Conservation (phyloP, 345 rosid genomes). For the Conringia planisiliqua region DNA sequence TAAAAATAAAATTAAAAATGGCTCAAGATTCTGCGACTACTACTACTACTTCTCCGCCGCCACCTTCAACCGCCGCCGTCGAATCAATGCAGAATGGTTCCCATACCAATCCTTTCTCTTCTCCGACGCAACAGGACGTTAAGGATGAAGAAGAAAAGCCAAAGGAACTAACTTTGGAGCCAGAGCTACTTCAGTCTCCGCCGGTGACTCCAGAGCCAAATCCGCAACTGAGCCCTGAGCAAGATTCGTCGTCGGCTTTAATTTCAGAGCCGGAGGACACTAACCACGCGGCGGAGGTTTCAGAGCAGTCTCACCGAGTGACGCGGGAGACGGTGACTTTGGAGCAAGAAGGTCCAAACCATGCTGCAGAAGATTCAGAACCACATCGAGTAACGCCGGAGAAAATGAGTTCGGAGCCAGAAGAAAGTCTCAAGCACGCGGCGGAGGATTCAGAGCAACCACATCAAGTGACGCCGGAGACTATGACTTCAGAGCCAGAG, state of each 20-base stretch:
- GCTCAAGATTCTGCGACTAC: slow-evolving; percentile 26
- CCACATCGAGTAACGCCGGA: neutral
- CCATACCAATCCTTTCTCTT: neutral
- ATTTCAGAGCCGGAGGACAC: neutral
- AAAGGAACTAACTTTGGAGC: neutral
- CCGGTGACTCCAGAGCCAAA: neutral
- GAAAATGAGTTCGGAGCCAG: neutral
- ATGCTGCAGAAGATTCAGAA: neutral
- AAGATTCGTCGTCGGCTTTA: neutral
- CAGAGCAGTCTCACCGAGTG: neutral
- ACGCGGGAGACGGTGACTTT: neutral
- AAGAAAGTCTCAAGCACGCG: neutral
- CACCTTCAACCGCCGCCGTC: slow-evolving; percentile 13
- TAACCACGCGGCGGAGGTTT: slow-evolving; percentile 6
- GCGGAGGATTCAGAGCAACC: slow-evolving; percentile 7
- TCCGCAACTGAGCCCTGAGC: neutral
- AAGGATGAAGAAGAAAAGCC: neutral
- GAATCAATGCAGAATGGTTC: neutral
- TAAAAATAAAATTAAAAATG: neutral
- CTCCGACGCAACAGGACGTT: neutral
- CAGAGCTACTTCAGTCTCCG: neutral
- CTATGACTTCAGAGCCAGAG: neutral
- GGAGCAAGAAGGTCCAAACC: neutral
- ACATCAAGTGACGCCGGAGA: neutral
- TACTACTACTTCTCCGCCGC: slow-evolving; percentile 20